Conservation (phyloP, 345 rosid species). For the Ailanthus altissimus region DNA sequence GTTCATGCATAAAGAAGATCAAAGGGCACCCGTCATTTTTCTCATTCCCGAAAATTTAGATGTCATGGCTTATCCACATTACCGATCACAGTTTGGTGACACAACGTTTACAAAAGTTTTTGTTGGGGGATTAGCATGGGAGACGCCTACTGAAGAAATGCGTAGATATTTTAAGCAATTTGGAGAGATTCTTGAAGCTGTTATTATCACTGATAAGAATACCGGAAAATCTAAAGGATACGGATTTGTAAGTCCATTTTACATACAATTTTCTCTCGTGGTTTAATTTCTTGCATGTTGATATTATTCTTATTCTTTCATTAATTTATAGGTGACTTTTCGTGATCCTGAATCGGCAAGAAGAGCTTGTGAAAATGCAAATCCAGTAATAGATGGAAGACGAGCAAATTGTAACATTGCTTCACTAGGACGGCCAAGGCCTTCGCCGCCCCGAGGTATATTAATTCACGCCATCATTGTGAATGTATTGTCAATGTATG, state of each 20-base stretch:
- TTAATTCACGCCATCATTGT: neutral
- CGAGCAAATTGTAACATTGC: constrained; percentile 94
- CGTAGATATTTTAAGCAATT: constrained; percentile 79
- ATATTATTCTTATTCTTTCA: neutral
- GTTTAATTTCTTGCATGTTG: neutral
- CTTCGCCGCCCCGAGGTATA: constrained; percentile 80
- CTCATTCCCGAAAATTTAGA: constrained; percentile 17
- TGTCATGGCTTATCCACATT: constrained; percentile 55
- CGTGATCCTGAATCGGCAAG: constrained; percentile 87
- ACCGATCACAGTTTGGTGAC: constrained; percentile 94
- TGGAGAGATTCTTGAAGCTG: constrained; percentile 97
- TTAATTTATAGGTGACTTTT: constrained; percentile 64
- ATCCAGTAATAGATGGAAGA: constrained; percentile 87
- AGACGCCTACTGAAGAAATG: constrained; percentile 88
- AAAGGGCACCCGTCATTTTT: neutral
- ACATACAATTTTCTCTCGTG: neutral
- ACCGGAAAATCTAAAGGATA: constrained; percentile 96
- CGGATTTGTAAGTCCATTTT: constrained; percentile 68
- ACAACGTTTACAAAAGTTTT: constrained; percentile 87
- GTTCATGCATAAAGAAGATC: constrained; percentile 25
- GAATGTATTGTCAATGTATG: no score
- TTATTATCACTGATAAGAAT: constrained; percentile 74
- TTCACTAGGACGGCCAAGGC: constrained; percentile 80
- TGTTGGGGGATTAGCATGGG: constrained; percentile 97
- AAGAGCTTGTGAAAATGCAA: constrained; percentile 75